A percentile compares a stretch with the other conserved stretches of the same genome.
Conservation (phyloP, 1,284 basidiomycete species). For the Apiotrichum porosum region DNA sequence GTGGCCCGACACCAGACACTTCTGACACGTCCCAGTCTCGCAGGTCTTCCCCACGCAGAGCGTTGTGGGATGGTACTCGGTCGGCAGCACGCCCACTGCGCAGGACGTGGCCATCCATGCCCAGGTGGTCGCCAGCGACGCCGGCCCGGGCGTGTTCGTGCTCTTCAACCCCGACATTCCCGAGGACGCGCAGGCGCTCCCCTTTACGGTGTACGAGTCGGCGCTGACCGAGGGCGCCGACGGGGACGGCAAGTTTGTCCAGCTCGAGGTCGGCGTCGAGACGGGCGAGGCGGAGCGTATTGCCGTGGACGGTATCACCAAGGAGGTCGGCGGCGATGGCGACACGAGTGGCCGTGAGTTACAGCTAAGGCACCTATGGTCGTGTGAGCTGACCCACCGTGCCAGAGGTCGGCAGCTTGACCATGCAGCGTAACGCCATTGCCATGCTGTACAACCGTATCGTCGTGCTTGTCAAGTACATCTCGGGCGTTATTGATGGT, state of each 20-base stretch:
- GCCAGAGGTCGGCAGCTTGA: slow-evolving; percentile 79
- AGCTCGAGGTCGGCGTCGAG: slow-evolving; percentile 68
- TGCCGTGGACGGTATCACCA: slow-evolving; percentile 91
- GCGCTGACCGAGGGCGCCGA: slow-evolving; percentile 65
- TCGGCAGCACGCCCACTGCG: slow-evolving; percentile 64
- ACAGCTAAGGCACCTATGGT: neutral
- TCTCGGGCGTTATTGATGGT: slow-evolving; percentile 70
- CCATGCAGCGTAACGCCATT: slow-evolving; percentile 88
- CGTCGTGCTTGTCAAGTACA: slow-evolving; percentile 72
- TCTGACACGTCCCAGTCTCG: slow-evolving; percentile 63
- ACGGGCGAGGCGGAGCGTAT: slow-evolving; percentile 98
- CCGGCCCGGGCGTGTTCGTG: slow-evolving; percentile 47
- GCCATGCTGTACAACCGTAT: slow-evolving; percentile 94
- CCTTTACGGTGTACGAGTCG: slow-evolving; percentile 83
- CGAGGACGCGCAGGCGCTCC: slow-evolving; percentile 58
- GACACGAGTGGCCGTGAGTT: slow-evolving; percentile 54
- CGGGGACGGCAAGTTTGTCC: slow-evolving; percentile 57
- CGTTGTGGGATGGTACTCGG: slow-evolving; percentile 95
- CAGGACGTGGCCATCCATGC: slow-evolving; percentile 77
- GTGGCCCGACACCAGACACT: slow-evolving; percentile 29
- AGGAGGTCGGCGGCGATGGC: slow-evolving; percentile 61
- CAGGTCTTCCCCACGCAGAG: slow-evolving; percentile 96
- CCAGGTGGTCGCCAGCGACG: slow-evolving; percentile 60
- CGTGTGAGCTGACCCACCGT: slow-evolving; percentile 1
- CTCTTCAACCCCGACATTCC: slow-evolving; percentile 49